These are phyloP conservation scores for Myotisia sp. DNA, from an alignment of 2,329 filamentous ascomycete genomes.

Conservation along the genomic window DNA sequence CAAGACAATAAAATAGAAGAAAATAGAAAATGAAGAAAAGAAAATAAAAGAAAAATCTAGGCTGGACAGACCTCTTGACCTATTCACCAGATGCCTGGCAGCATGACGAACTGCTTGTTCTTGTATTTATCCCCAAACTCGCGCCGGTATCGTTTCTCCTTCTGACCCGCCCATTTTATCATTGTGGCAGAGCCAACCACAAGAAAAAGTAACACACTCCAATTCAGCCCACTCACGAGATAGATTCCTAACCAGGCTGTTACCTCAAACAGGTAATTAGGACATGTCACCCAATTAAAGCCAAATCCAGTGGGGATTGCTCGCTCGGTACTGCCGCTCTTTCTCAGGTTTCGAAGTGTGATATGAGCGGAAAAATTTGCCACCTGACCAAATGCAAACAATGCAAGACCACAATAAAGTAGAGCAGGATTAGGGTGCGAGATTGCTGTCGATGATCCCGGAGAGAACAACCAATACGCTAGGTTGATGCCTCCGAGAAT, in stretches of 20 bases:
- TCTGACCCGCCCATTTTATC: conserved; percentile 76
- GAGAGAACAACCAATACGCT: conserved; percentile 73
- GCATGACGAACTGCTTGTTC: conserved; percentile 75
- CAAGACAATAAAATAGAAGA: too few relatives aligned
- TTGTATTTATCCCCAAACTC: conserved; percentile 90
- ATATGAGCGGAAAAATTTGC: conserved; percentile 69
- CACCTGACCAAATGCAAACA: conserved; percentile 66
- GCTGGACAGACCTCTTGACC: background rate
- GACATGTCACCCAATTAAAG: conserved; percentile 78
- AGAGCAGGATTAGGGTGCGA: conserved; percentile 36
- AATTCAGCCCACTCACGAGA: conserved; percentile 58
- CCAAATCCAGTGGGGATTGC: conserved; percentile 78
- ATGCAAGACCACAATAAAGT: conserved; percentile 51
- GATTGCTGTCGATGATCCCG: conserved; percentile 52
- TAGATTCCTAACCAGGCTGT: conserved; percentile 75
- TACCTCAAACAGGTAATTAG: conserved; percentile 92
- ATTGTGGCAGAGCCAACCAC: conserved; percentile 61
- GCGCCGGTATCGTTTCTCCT: conserved; percentile 77
- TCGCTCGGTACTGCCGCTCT: conserved; percentile 65
- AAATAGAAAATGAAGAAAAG: background rate
- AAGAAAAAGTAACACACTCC: conserved; percentile 64
- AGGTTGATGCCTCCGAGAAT: conserved; percentile 62
- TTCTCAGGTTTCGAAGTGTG: conserved; percentile 63
- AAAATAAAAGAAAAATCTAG: background rate
- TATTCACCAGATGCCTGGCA: conserved; percentile 59